These are phyloP conservation scores for Nicotiana paniculata DNA, from an alignment of 257 asterid species.

Conservation along the genomic window DNA sequence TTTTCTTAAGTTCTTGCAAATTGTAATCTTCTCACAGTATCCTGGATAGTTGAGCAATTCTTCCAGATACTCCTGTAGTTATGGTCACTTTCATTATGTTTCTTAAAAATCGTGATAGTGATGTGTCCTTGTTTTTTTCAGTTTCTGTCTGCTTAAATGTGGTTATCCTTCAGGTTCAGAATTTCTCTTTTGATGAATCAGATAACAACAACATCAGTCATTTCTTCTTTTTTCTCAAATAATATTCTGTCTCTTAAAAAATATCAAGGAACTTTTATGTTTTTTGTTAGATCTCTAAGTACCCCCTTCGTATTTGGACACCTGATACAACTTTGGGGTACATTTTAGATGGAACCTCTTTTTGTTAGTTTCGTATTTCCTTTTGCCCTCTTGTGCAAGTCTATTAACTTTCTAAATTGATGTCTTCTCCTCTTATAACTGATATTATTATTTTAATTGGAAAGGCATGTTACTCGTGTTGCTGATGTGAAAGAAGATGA, in stretches of 20 bases:
- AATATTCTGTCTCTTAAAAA: no score
- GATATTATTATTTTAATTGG: neutral
- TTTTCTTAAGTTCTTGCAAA: neutral
- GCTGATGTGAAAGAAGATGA: conserved; percentile 81
- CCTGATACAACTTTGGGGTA: neutral
- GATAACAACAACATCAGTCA: neutral
- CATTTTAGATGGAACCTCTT: neutral
- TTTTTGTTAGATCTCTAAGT: neutral
- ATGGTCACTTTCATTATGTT: neutral
- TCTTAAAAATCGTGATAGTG: neutral
- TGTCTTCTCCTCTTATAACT: neutral
- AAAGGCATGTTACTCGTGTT: conserved; percentile 57
- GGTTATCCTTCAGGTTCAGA: neutral
- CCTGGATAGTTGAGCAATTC: neutral
- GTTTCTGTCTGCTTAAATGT: neutral
- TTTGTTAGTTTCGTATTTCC: neutral
- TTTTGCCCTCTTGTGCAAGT: neutral
- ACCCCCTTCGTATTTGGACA: neutral
- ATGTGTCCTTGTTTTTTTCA: neutral
- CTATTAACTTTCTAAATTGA: neutral
- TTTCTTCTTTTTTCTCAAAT: neutral
- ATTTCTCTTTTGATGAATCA: neutral
- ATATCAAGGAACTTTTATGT: neutral
- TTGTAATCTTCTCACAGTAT: neutral
- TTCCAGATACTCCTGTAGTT: neutral